Conservation (phyloP, 768 basidiomycete species). For the Gloeostereum incarnatum region DNA sequence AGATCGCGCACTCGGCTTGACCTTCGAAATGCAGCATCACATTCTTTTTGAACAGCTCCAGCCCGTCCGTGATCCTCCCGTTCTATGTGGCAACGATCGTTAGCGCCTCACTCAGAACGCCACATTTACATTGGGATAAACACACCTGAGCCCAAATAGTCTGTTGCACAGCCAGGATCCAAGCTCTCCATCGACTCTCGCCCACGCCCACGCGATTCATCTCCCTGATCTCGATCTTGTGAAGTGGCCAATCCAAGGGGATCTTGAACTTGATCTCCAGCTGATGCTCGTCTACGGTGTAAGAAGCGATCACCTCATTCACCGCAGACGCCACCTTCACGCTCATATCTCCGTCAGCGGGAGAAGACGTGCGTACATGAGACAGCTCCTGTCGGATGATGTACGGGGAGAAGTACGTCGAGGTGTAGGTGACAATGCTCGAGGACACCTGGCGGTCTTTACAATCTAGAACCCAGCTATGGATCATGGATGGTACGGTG, state of each 20-base stretch:
- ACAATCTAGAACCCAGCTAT: slow-evolving; percentile 78
- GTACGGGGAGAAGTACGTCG: slow-evolving; percentile 80
- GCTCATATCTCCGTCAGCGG: slow-evolving; percentile 64
- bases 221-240: slow-evolving; percentile 82
- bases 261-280: slow-evolving; percentile 84
- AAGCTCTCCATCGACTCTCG: slow-evolving; percentile 86
- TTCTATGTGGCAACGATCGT: slow-evolving; percentile 55
- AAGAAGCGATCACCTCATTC: slow-evolving; percentile 78
- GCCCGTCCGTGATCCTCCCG: slow-evolving; percentile 80
- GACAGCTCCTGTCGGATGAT: slow-evolving; percentile 80
- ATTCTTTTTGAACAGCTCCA: slow-evolving; percentile 90
- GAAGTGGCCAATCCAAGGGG: slow-evolving; percentile 86
- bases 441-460: slow-evolving; percentile 85
- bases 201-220: slow-evolving; percentile 79
- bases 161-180: slow-evolving; percentile 90
- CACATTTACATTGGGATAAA: not conserved
- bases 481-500: slow-evolving; percentile 76
- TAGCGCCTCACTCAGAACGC: not conserved
- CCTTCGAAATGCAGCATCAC: slow-evolving; percentile 91
- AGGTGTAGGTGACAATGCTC: slow-evolving; percentile 69
- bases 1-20: slow-evolving; percentile 93
- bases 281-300: slow-evolving; percentile 87
- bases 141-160: slow-evolving; percentile 80
- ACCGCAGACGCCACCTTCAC: slow-evolving; percentile 67
- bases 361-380: slow-evolving; percentile 50